Evolutionary conservation across 108 stramenopile genomes (phyloP), one percentile per base, ranked within the genome.

Genomic region (Epithemia pelagica): DNA sequence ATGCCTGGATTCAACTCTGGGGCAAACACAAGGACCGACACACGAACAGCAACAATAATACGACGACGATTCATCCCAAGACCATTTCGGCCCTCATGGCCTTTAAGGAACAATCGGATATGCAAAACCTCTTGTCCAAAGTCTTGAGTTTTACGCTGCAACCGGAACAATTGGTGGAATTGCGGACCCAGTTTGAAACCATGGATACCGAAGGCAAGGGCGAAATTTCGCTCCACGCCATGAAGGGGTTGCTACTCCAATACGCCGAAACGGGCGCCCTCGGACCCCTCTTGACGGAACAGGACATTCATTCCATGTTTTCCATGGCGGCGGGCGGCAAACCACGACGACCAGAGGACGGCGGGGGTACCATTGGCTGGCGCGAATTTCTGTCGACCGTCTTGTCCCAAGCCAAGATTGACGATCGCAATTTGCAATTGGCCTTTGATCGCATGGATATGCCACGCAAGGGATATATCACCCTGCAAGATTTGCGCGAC

Each of bases 381-480:
- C 92, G 90, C 66, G 87, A 93, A 56, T 93, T 93, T 62, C 86
- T 93, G 30, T 85, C 92, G 2, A 89, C 87, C 60, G 87, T 86
- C n/a, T 73, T 93, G 18, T 84, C 82, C 22, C 87, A 88, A 65
- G 84, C 85, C 54, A 72, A 84, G 56, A 74, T 85, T 30, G 92
- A 93, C 62, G 89, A 93, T 33, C 77, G 92, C 10, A 93, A 93
- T 58, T 73, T 93, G n/a, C 71, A 55, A 59, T 71, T 93, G 30
- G 92, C 92, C 0, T 93, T 93, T 74, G 85, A 90, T 70, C 82
- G 89, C 25, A 64, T 93, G 30, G 92, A 93, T 81, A 65, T 66
- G 29, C 83, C 87, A 54, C 85, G 86, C n/a, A 82, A 79, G 65
- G 84, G 56, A n/a, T 93, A 76, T 82, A 93, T 93, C 53, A 84